These are phyloP conservation scores for Boletus fagicola DNA, from an alignment of 768 basidiomycete species.

Conservation along the genomic window DNA sequence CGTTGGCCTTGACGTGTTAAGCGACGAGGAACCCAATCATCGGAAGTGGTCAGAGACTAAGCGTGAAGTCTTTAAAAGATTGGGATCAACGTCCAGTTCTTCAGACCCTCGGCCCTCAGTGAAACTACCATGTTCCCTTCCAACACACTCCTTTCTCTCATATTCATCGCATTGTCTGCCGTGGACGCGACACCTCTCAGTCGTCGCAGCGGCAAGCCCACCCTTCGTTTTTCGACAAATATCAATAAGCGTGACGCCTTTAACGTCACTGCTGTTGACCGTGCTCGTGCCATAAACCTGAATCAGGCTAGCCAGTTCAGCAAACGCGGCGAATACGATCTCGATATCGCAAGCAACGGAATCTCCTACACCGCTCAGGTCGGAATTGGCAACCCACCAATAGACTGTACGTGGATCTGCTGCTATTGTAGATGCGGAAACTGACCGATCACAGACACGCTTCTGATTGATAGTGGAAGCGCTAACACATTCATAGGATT, in stretches of 20 bases:
- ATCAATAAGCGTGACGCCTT: slow-evolving; percentile 7
- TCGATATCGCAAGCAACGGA: slow-evolving; percentile 16
- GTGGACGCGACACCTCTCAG: slow-evolving; percentile 15
- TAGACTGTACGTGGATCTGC: slow-evolving; percentile 20
- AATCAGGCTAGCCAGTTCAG: neutral
- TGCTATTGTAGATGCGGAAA: neutral
- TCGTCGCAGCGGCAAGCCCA: slow-evolving; percentile 1
- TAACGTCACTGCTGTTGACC: slow-evolving; percentile 21
- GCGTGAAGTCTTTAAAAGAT: neutral
- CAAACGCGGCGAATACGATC: slow-evolving; percentile 4
- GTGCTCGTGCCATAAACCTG: slow-evolving; percentile 17
- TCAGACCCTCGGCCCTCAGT: neutral
- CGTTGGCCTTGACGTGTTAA: neutral
- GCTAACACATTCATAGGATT: slow-evolving; percentile 31
- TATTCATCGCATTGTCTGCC: slow-evolving; percentile 11
- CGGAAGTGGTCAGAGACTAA: too few relatives aligned
- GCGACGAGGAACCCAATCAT: too few relatives aligned
- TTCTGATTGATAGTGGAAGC: slow-evolving; percentile 33
- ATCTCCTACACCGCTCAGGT: slow-evolving; percentile 31
- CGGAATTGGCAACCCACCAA: slow-evolving; percentile 20
- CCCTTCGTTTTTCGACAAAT: slow-evolving; percentile 13
- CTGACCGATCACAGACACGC: slow-evolving; percentile 20
- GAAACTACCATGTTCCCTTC: slow-evolving; percentile 12
- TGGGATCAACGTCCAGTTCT: too few relatives aligned
- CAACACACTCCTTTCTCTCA: slow-evolving; percentile 5